A percentile compares a stretch with the other conserved stretches of the same genome.
Conservation (phyloP, 176 grass and related monocot genomes). For the Oryza meridionalis region DNA sequence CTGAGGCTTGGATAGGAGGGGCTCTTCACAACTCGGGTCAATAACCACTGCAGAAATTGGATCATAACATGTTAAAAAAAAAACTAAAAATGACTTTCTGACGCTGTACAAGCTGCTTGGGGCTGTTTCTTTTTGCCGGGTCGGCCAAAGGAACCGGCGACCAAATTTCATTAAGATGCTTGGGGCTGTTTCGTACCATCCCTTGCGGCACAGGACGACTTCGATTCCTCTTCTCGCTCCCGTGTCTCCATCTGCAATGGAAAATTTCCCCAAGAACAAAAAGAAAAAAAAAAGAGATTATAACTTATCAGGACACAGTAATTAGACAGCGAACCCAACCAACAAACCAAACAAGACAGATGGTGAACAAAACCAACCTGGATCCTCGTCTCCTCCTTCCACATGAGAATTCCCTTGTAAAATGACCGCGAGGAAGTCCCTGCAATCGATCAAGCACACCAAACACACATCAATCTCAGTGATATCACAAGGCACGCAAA, state of each 20-base stretch:
- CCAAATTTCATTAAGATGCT: no score
- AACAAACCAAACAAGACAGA: background rate
- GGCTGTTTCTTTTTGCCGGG: no score
- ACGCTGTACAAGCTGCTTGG: background rate
- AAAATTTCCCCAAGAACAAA: background rate
- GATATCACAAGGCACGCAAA: slow-evolving; percentile 9
- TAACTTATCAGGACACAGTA: background rate
- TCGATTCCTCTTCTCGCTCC: slow-evolving; percentile 53
- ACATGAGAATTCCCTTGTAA: slow-evolving; percentile 91
- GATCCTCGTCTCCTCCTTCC: slow-evolving; percentile 83
- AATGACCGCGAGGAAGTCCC: slow-evolving; percentile 95
- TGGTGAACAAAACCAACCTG: slow-evolving; percentile 57
- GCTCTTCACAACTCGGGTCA: slow-evolving; percentile 56
- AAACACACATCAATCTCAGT: background rate
- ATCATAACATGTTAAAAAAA: background rate
- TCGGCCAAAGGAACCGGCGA: no score
- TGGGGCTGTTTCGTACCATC: slow-evolving; percentile 31
- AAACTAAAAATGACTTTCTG: slow-evolving; percentile 8
- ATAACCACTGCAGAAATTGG: slow-evolving; percentile 54
- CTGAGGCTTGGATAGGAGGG: slow-evolving; percentile 62
- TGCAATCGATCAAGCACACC: slow-evolving; percentile 38
- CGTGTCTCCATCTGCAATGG: slow-evolving; percentile 62
- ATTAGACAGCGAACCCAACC: background rate
- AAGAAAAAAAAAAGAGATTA: background rate
- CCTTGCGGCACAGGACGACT: slow-evolving; percentile 22